Base-by-base conservation (phyloP, 768 basidiomycete genomes). In the Trametes cinnabarina region DNA sequence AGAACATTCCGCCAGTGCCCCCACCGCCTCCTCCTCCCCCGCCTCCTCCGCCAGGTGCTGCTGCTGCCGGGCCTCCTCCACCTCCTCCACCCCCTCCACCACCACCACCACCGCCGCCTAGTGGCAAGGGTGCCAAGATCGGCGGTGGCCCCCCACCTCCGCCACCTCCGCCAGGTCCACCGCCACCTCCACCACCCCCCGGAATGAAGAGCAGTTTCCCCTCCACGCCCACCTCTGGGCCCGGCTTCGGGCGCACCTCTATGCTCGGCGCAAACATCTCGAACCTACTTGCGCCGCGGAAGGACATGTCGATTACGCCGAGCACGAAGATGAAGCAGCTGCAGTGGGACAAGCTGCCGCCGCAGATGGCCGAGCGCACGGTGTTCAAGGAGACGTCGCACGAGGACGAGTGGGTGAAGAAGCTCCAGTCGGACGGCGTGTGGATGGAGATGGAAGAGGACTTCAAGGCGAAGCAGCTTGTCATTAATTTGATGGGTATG, bases 311-410 rank as follows among this genome's bases (percentile, higher is more conserved):
- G 3, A 80, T 94, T 41, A 87, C 90, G 30, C 91, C 95, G 2
- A 86, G 82, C 58, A 90, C 85, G 34, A 94, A 94, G 79, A 94
- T 98, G 90, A 98, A 98, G 70, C 94, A 98, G 70, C 77, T 99
- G 54, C 95, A 98, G 69, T 99, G 96, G 96, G 95, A 98, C 70
- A 98, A 98, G 68, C 79, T 99, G n/a, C 86, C 91, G 22, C 93
- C 93, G 56, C 87, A 90, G 63, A 87, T 91, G 65, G 86, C 93
- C 32, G 77, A 77, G 1, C 89, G 88, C 69, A 98, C 95, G 0
- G 75, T 98, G 14, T 99, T 94, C 90, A 90, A 92, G 58, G 75
- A 77, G 51, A 74, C 81, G 1, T 76, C 84, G 63, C 86, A 85
- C 66, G 91, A 93, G 67, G 77, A 82, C 60, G 87, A 91, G 63